A percentile compares a stretch with the other conserved stretches of the same genome.
phyloP scores from a whole-genome alignment of 306 rosid species.

The Cicer chorassanicum region DNA sequence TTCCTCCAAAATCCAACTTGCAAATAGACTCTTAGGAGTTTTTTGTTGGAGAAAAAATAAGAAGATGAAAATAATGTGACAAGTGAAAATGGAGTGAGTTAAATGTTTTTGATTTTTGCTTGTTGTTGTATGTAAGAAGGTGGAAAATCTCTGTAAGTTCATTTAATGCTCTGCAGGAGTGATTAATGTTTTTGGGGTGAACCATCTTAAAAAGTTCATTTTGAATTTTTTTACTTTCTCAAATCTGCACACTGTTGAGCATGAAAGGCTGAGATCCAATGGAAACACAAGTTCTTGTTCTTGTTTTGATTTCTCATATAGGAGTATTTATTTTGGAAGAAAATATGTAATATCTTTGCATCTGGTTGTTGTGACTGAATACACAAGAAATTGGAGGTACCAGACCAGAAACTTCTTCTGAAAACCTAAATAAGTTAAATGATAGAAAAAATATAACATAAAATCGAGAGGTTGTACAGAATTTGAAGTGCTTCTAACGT shows the following conservation, averaged over 20 bases:
- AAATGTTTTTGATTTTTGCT: constrained; percentile 27
- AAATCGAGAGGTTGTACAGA: constrained; percentile 16
- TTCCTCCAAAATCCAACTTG: too few species aligned
- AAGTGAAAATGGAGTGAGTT: constrained; percentile 4
- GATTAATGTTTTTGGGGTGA: neutral
- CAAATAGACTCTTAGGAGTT: too few species aligned
- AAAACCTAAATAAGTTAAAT: neutral
- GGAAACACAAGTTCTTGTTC: neutral
- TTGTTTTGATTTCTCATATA: constrained; percentile 28
- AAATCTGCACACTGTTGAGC: neutral
- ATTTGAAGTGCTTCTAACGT: constrained; percentile 20
- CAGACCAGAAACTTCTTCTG: neutral
- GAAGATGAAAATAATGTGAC: constrained; percentile 5
- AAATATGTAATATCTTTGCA: constrained; percentile 2
- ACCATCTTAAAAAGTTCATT: neutral
- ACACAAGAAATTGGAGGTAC: neutral
- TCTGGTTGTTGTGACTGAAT: constrained; percentile 32
- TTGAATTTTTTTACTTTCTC: neutral
- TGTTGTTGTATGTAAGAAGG: neutral
- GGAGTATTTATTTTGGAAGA: neutral
- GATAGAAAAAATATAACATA: constrained; percentile 24
- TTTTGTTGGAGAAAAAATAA: constrained; percentile 17
- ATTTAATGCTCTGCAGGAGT: constrained; percentile 7
- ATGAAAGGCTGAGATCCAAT: neutral
- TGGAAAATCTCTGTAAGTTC: neutral